Conservation (phyloP, 2,329 filamentous ascomycete genomes). For the Paracoccidioides brasiliensis region DNA sequence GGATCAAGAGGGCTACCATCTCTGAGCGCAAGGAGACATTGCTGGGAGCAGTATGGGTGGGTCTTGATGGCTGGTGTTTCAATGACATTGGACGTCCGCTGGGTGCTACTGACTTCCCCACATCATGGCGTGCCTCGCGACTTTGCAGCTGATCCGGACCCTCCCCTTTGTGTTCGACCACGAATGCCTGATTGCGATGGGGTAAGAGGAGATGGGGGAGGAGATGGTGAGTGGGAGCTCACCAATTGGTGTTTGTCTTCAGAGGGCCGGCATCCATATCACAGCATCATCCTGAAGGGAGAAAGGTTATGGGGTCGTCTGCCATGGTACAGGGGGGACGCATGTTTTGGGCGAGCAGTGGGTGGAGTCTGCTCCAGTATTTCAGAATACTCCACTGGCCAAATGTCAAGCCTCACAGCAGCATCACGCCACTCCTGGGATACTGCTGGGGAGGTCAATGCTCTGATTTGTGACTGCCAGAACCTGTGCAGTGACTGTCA, state of each 20-base stretch:
- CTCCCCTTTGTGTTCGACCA: not conserved
- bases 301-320: constrained; percentile 2
- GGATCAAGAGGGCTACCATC: constrained; percentile 1
- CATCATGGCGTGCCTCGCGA: not conserved
- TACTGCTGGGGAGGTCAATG: not conserved
- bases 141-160: not conserved
- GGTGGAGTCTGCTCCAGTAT: constrained; percentile 6
- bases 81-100: not conserved
- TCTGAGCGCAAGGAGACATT: constrained; percentile 5
- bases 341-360: constrained; percentile 2
- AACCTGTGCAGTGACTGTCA: constrained; percentile 27
- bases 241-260: not conserved
- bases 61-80: not conserved
- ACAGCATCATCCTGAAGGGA: constrained; percentile 2
- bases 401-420: constrained; percentile 18
- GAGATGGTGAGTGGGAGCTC: not conserved
- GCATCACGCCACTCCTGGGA: constrained; percentile 7
- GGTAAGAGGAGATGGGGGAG: constrained; percentile 1
- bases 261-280: constrained; percentile 3
- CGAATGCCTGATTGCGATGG: not conserved
- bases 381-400: constrained; percentile 20
- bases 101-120: not conserved
- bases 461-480: constrained; percentile 22
- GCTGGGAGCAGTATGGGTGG: constrained; percentile 5
- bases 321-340: not conserved